Percentiles rank a stretch among this genome's conserved stretches.
Conservation (phyloP, 2,329 filamentous ascomycete species). For the Zymoseptoria crescenta region DNA sequence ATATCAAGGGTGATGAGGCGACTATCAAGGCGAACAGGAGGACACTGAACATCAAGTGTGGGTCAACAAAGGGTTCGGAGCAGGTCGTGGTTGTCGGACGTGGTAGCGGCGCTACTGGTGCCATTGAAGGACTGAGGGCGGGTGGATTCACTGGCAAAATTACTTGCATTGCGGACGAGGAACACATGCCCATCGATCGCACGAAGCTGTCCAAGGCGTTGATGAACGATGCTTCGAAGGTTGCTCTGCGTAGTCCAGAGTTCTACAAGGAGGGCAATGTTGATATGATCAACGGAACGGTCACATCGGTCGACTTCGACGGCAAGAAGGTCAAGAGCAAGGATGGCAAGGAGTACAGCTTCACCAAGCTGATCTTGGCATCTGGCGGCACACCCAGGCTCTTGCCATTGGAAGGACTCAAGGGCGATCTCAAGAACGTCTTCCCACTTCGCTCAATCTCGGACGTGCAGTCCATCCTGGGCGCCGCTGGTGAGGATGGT, state of each 20-base stretch:
- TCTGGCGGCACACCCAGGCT: slow-evolving; percentile 72
- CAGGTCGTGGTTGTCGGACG: slow-evolving; percentile 79
- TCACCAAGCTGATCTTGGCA: slow-evolving; percentile 83
- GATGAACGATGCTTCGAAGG: slow-evolving; percentile 68
- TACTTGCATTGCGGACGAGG: slow-evolving; percentile 76
- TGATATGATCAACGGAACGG: slow-evolving; percentile 48
- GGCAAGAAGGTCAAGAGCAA: slow-evolving; percentile 67
- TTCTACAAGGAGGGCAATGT: slow-evolving; percentile 64
- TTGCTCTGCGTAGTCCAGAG: slow-evolving; percentile 65
- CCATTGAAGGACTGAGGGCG: slow-evolving; percentile 73
- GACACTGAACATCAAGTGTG: slow-evolving; percentile 66
- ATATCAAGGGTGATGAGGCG: slow-evolving; percentile 71
- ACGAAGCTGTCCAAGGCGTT: slow-evolving; percentile 94
- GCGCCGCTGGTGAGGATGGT: slow-evolving; percentile 67
- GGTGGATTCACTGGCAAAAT: slow-evolving; percentile 72
- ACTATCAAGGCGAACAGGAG: slow-evolving; percentile 69
- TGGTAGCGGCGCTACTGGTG: slow-evolving; percentile 74
- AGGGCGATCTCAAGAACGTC: slow-evolving; percentile 71
- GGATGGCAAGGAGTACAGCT: slow-evolving; percentile 61
- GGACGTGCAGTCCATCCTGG: slow-evolving; percentile 69
- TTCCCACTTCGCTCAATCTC: slow-evolving; percentile 74
- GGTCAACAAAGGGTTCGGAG: slow-evolving; percentile 47
- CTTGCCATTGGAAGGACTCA: slow-evolving; percentile 77
- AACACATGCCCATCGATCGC: slow-evolving; percentile 73
- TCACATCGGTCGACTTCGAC: slow-evolving; percentile 67